Evolutionary conservation across 805 yeast genomes (phyloP).

Genomic region (Wickerhamiella slavikovae): DNA sequence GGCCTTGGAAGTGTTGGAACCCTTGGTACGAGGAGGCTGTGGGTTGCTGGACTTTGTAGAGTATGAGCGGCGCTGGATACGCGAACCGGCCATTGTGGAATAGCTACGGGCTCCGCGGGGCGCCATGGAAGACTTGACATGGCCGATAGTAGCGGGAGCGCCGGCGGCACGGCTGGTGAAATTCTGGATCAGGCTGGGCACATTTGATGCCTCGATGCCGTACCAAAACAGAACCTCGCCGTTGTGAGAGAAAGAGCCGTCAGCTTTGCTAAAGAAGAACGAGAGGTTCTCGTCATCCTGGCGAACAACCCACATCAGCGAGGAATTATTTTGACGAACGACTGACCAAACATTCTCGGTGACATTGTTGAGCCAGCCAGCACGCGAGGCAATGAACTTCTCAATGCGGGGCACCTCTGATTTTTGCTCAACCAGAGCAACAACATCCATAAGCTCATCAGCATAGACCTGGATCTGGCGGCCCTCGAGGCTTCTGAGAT

Average conservation of each 20-base stretch:
- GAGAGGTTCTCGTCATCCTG: constrained; percentile 81
- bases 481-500: constrained; percentile 49
- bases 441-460: constrained; percentile 88
- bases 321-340: constrained; percentile 47
- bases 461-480: constrained; percentile 37
- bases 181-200: constrained; percentile 41
- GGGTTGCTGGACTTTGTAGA: constrained; percentile 26
- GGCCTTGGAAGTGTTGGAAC: constrained; percentile 38
- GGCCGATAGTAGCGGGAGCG: constrained; percentile 6
- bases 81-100: constrained; percentile 8
- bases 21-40: constrained; percentile 50
- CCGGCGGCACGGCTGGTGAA: constrained; percentile 7
- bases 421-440: constrained; percentile 58
- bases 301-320: constrained; percentile 71
- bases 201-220: constrained; percentile 48
- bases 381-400: constrained; percentile 66
- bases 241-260: constrained; percentile 78
- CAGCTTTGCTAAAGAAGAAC: constrained; percentile 84
- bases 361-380: constrained; percentile 95
- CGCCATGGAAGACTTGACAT: constrained; percentile 4
- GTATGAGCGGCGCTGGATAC: constrained; percentile 6
- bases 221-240: constrained; percentile 92
- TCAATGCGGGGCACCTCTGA: constrained; percentile 42
- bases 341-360: constrained; percentile 84
- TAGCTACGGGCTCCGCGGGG: constrained; percentile 11